These are phyloP conservation scores for Hygrophorus pudorinus DNA, from an alignment of 768 basidiomycete genomes.

Conservation along the genomic window DNA sequence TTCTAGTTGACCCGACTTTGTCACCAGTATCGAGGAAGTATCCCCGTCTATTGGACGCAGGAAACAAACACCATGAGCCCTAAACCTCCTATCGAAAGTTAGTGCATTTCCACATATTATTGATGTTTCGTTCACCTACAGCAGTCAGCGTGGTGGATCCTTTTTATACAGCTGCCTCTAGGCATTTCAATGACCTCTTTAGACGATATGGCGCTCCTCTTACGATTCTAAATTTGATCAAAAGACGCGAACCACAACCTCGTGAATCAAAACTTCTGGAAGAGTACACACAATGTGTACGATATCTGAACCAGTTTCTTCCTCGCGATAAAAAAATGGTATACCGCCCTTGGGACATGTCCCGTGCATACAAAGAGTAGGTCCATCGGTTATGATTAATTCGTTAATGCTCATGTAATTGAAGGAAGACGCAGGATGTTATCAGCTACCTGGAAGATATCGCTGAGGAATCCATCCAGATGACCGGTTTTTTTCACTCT, in stretches of 20 bases:
- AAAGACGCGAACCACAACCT: constrained; percentile 66
- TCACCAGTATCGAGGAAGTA: constrained; percentile 82
- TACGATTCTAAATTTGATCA: constrained; percentile 90
- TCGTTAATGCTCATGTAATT: not conserved
- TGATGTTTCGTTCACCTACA: constrained; percentile 2
- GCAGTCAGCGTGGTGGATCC: constrained; percentile 90
- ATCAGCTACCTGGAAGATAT: constrained; percentile 92
- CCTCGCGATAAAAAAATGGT: constrained; percentile 79
- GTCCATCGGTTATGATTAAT: constrained; percentile 3
- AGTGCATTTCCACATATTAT: constrained; percentile 16
- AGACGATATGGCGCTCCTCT: constrained; percentile 83
- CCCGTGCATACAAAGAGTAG: constrained; percentile 89
- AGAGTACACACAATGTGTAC: constrained; percentile 87
- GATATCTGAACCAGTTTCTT: constrained; percentile 92
- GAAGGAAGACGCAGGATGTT: constrained; percentile 89
- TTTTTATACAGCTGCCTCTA: constrained; percentile 86
- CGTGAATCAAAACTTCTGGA: constrained; percentile 85
- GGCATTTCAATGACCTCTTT: constrained; percentile 89
- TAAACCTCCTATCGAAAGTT: constrained; percentile 93
- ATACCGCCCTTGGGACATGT: constrained; percentile 96
- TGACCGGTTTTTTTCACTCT: constrained; percentile 93
- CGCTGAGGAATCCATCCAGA: constrained; percentile 86
- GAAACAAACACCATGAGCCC: constrained; percentile 86
- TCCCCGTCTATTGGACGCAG: constrained; percentile 96
- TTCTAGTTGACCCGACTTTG: not conserved